phyloP scores from a whole-genome alignment of 352 stramenopile genomes.

The Phytopythium montanum region DNA sequence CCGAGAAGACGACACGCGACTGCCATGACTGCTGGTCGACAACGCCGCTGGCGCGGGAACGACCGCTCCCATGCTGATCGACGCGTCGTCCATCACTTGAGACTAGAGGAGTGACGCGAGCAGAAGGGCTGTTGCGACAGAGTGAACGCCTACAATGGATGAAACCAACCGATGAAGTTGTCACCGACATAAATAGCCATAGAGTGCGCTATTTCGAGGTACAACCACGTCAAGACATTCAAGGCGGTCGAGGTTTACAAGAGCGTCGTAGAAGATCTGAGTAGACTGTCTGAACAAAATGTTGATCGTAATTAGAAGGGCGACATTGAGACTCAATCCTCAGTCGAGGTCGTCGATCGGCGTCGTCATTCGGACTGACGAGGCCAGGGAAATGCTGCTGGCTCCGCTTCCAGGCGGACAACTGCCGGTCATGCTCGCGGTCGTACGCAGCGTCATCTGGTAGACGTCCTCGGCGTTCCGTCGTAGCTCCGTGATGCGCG shows the following conservation, averaged over 20 bases:
- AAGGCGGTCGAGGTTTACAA: no score
- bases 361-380: background rate
- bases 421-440: slow-evolving; percentile 15
- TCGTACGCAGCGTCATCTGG: slow-evolving; percentile 21
- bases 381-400: background rate
- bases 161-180: background rate
- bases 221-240: no score
- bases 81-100: background rate
- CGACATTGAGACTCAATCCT: background rate
- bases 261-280: no score
- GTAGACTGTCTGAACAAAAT: no score
- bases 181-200: background rate
- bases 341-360: background rate
- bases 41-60: background rate
- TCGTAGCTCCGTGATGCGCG: slow-evolving; percentile 26
- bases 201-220: no score
- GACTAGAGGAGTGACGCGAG: background rate
- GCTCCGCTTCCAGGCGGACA: background rate
- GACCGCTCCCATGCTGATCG: background rate
- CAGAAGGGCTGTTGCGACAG: background rate
- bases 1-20: background rate
- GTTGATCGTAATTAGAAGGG: background rate
- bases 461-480: slow-evolving; percentile 29
- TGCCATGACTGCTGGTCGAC: background rate
- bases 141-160: no score